Conservation (phyloP, 352 stramenopile genomes). For the Blastocystis sp. region DNA sequence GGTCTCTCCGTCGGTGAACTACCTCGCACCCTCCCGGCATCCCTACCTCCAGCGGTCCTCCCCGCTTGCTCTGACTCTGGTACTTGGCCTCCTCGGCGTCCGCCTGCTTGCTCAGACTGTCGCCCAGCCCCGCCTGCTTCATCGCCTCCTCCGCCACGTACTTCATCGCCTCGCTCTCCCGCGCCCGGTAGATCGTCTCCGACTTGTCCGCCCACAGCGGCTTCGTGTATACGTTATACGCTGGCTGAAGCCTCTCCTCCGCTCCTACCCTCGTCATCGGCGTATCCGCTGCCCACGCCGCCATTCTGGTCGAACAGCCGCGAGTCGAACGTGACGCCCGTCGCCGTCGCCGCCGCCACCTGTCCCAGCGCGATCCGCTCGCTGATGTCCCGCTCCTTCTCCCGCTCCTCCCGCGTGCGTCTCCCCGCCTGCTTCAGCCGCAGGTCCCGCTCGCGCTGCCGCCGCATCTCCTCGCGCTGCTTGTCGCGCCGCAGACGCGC, state of each 20-base stretch:
- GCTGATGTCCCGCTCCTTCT: slow-evolving; percentile 87
- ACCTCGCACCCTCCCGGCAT: not conserved
- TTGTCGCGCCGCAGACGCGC: slow-evolving; percentile 66
- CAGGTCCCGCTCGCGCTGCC: slow-evolving; percentile 82
- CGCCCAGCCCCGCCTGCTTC: not conserved
- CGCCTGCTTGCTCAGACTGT: not conserved
- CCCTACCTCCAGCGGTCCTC: slow-evolving; percentile 12
- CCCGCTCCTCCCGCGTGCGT: slow-evolving; percentile 71
- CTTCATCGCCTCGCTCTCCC: slow-evolving; percentile 46
- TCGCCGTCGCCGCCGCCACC: slow-evolving; percentile 68
- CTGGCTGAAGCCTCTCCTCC: not conserved
- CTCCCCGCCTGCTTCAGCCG: slow-evolving; percentile 71
- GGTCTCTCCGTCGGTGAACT: slow-evolving; percentile 34
- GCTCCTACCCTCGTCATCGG: slow-evolving; percentile 74
- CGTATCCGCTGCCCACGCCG: slow-evolving; percentile 86
- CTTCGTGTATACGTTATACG: slow-evolving; percentile 95
- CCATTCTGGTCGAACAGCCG: slow-evolving; percentile 93
- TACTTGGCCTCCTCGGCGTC: slow-evolving; percentile 21
- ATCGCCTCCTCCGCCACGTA: slow-evolving; percentile 20
- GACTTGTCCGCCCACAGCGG: slow-evolving; percentile 77
- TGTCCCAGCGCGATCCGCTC: slow-evolving; percentile 96
- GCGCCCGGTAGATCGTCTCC: slow-evolving; percentile 69
- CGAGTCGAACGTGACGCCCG: slow-evolving; percentile 84
- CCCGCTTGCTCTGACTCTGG: not conserved
- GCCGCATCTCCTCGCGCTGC: slow-evolving; percentile 78